Evolutionary conservation across 768 basidiomycete genomes (phyloP).

Genomic region (Leccinum subtestaceum): DNA sequence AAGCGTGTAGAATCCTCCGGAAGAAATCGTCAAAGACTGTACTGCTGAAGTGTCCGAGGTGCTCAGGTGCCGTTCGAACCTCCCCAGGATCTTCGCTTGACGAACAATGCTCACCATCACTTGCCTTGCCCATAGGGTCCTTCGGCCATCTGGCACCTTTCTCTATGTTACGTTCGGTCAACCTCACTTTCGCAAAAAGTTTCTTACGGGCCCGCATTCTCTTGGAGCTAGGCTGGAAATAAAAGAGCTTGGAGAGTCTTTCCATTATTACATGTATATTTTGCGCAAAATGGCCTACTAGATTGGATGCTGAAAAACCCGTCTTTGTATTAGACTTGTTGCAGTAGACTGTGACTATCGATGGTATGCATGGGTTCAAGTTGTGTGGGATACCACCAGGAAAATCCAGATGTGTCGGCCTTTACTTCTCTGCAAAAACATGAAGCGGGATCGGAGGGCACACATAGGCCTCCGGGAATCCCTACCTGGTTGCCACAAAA

Average conservation of each 20-base stretch:
- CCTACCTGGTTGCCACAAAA: conserved; percentile 17
- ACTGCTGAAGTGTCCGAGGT: conserved; percentile 76
- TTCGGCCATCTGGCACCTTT: conserved; percentile 60
- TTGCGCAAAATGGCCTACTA: conserved; percentile 39
- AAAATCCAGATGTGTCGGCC: conserved; percentile 2
- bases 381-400: neutral
- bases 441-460: conserved; percentile 16
- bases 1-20: conserved; percentile 61
- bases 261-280: conserved; percentile 82
- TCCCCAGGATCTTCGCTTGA: neutral
- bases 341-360: neutral
- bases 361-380: neutral
- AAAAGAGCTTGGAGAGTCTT: conserved; percentile 69
- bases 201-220: conserved; percentile 44
- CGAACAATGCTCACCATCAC: neutral
- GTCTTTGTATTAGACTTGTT: neutral
- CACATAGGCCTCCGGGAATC: neutral
- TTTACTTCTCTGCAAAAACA: conserved; percentile 16
- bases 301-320: neutral
- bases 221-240: conserved; percentile 61
- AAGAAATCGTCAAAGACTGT: conserved; percentile 67
- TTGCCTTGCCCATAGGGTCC: conserved; percentile 44
- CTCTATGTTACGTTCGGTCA: conserved; percentile 87
- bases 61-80: conserved; percentile 45
- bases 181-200: conserved; percentile 80